These are phyloP conservation scores for Dothiorella sarmentorum DNA, from an alignment of 2,329 filamentous ascomycete genomes.

Conservation along the genomic window DNA sequence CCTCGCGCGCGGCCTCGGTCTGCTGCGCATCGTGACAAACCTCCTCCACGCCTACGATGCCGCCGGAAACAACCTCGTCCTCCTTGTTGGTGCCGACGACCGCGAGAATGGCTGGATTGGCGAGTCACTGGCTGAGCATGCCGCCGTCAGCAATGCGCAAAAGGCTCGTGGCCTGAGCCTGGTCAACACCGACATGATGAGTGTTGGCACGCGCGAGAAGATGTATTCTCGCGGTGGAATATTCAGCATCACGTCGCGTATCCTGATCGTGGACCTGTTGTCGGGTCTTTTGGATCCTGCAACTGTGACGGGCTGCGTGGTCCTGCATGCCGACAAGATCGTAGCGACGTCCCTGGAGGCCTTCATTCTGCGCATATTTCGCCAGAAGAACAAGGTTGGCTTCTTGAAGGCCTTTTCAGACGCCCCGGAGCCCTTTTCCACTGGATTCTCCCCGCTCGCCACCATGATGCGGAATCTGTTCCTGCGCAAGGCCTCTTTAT, in stretches of 20 bases:
- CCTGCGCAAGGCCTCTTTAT: conserved; percentile 80
- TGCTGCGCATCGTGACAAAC: conserved; percentile 91
- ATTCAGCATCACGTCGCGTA: conserved; percentile 93
- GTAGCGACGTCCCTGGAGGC: conserved; percentile 86
- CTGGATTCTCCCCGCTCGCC: conserved; percentile 80
- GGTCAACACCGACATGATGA: conserved; percentile 93
- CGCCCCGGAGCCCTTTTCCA: conserved; percentile 83
- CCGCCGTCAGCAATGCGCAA: conserved; percentile 78
- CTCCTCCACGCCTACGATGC: conserved; percentile 95
- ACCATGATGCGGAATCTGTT: conserved; percentile 93
- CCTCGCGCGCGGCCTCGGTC: conserved; percentile 84
- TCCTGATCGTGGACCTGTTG: conserved; percentile 88
- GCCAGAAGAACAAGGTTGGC: conserved; percentile 89
- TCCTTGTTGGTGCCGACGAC: conserved; percentile 85
- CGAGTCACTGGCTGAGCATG: conserved; percentile 92
- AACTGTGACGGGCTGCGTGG: conserved; percentile 79
- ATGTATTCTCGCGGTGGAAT: conserved; percentile 88
- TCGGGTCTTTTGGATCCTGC: conserved; percentile 78
- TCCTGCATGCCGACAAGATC: conserved; percentile 84
- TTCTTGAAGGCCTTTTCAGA: conserved; percentile 97
- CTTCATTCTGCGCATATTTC: conserved; percentile 89
- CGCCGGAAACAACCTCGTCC: conserved; percentile 85
- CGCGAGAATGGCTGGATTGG: conserved; percentile 96
- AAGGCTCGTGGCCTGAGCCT: conserved; percentile 81
- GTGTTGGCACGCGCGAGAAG: conserved; percentile 80